Evolutionary conservation across 352 stramenopile species (phyloP), one percentile per base, ranked within the genome.

Genomic region (Blastocystis sp.): DNA sequence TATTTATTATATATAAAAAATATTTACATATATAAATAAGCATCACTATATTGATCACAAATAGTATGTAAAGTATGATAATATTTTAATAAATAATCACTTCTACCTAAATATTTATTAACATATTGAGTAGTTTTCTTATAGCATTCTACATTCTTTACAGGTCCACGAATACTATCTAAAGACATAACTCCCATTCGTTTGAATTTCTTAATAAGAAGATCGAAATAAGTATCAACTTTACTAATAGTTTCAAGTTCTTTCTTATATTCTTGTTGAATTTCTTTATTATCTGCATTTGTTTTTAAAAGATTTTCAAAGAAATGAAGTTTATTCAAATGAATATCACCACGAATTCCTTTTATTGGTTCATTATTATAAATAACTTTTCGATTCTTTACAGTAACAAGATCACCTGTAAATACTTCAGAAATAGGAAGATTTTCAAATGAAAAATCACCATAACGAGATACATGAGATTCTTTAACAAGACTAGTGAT

Each of bases 401-500:
- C 32, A 16, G 21, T 32, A 28, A 42, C 21, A 16, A 33, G 44
- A 21, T 48, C 31, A 4, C 41, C 41, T 18, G 35, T 48, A 7
- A 28, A 48, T 28, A 36, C 41, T 21, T 33, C 44, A n/a, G n/a
- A n/a, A 31, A 55, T 55, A 6, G 41, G 30, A 24, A 42, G 30
- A 13, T 43, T 31, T 10, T n/a, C 21, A 33, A 55, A 55, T 28
- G 44, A 55, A 1, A 35, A 10, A 9, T 55, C 44, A 34, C 44
- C 44, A 48, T 48, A 48, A 7, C 18, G 18, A 11, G 11, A 68
- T 13, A 83, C 76, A 47, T 84, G 79, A 58, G 77, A 84, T 68
- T 74, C 73, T 34, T 67, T 77, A 5, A 80, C 87, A 68, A 72
- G 68, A 2, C 72, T 69, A 68, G 81, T 79, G 21, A 84, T 72